phyloP scores from a whole-genome alignment of 2,329 filamentous ascomycete genomes.

The Alternaria angustiovoidea region DNA sequence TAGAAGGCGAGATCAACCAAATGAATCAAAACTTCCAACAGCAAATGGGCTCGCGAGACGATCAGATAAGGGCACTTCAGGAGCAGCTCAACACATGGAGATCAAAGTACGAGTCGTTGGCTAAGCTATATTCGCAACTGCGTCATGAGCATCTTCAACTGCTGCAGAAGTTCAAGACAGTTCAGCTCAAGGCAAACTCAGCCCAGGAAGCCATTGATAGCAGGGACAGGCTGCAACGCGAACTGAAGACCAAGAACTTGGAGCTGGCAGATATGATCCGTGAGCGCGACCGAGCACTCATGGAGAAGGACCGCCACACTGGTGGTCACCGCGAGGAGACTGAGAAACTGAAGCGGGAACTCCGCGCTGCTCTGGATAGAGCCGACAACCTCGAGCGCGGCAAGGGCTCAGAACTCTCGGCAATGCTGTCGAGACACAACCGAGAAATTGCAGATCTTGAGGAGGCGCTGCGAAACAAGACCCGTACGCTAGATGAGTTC shows the following conservation, averaged over 20 bases:
- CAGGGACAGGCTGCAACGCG: slow-evolving; percentile 92
- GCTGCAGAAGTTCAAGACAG: slow-evolving; percentile 92
- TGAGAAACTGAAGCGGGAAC: slow-evolving; percentile 92
- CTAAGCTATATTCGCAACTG: slow-evolving; percentile 96
- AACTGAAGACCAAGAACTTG: slow-evolving; percentile 99
- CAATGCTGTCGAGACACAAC: slow-evolving; percentile 95
- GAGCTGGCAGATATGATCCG: slow-evolving; percentile 98
- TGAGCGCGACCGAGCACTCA: slow-evolving; percentile 89
- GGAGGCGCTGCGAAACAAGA: slow-evolving; percentile 87
- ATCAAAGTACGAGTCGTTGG: slow-evolving; percentile 93
- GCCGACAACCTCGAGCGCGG: slow-evolving; percentile 90
- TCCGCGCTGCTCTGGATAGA: slow-evolving; percentile 88
- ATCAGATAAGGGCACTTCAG: slow-evolving; percentile 89
- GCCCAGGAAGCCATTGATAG: slow-evolving; percentile 96
- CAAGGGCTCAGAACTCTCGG: slow-evolving; percentile 94
- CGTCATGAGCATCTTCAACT: slow-evolving; percentile 94
- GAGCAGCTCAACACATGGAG: slow-evolving; percentile 99
- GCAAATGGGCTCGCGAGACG: slow-evolving; percentile 88
- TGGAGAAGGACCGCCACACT: slow-evolving; percentile 87
- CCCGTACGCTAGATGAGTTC: slow-evolving; percentile 82
- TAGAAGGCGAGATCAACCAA: slow-evolving; percentile 86
- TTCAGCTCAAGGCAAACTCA: slow-evolving; percentile 95
- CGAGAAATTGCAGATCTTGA: slow-evolving; percentile 96
- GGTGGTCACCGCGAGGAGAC: slow-evolving; percentile 91
- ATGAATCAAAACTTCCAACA: slow-evolving; percentile 84